Conservation (phyloP, 2,329 filamentous ascomycete genomes). For the Mariannaea sp. region DNA sequence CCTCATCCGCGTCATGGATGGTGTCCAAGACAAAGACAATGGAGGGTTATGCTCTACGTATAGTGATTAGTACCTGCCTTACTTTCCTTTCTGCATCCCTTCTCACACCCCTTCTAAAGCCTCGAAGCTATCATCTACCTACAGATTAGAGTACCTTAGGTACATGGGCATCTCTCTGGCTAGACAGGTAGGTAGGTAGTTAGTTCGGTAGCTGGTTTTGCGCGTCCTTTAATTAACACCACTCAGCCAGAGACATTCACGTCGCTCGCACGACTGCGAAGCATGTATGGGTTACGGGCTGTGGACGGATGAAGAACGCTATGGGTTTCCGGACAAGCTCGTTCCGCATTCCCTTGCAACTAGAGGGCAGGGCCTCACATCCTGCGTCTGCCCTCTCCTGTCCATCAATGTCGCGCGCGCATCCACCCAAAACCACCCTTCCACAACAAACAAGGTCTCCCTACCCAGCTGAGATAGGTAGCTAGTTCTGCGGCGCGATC, state of each 20-base stretch:
- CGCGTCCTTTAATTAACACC: too few species aligned
- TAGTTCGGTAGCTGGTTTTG: too few species aligned
- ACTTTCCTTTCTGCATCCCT: constrained; percentile 25
- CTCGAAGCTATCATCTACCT: constrained; percentile 27
- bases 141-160: too few species aligned
- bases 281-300: too few species aligned
- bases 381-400: constrained; percentile 1
- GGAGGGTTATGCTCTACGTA: constrained; percentile 35
- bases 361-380: constrained; percentile 4
- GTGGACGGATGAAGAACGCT: constrained; percentile 12
- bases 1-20: constrained; percentile 19
- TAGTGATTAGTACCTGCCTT: too few species aligned
- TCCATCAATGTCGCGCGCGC: constrained; percentile 1
- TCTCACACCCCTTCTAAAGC: constrained; percentile 20
- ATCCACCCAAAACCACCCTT: not conserved
- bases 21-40: constrained; percentile 35
- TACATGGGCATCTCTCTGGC: too few species aligned
- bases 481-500: constrained; percentile 12
- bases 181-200: too few species aligned
- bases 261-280: constrained; percentile 31
- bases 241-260: constrained; percentile 35
- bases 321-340: constrained; percentile 19
- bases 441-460: constrained; percentile 1
- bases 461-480: constrained; percentile 1
- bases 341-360: constrained; percentile 16